Evolutionary conservation across 129 eudicot genomes (phyloP), one percentile per base, ranked within the genome.

Genomic region (Gnaphalium uliginosum): DNA sequence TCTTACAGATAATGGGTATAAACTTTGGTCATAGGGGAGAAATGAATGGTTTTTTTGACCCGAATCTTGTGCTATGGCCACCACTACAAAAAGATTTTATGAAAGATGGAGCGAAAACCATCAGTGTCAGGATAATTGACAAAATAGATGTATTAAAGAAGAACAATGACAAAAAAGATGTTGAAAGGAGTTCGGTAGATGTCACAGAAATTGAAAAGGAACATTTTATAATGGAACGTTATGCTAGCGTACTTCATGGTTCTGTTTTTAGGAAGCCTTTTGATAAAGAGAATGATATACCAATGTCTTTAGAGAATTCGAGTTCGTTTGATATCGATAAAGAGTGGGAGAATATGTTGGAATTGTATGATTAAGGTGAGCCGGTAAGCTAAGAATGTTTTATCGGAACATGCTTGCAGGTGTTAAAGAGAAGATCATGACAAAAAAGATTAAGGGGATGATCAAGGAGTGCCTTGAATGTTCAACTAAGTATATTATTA

Each of bases 311-410:
- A 72, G 56, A 58, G 63, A 75, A 76, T 18, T 65, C 83, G 32
- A 90, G 85, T 43, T 50, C 78, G 8, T 87, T 80, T 79, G 93
- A 90, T 77, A 67, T 90, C 58, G 89, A 86, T 5, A 85, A 75
- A 84, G 98, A 83, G 78, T 93, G 96, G 96, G 93, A 88, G 73
- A 78, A 81, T 54, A 82, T 93, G 98, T 74, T 93, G 69, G 97
- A 93, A 61, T 76, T 87, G 17, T 87, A 83, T 24, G 98, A 90
- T 79, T 62, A 48, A 8, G 78, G 79, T 10, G 74, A 78, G 77
- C 96, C 90, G 2, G 24, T 62, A 8, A 85, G 89, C 1, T 15
- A 90, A 70, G 97, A 93, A 85, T 50, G 88, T 90, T 90, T 63
- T 87, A 88, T 72, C 71, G 91, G 4, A 84, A 76, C 67, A 87